Evolutionary conservation across 2,329 filamentous ascomycete species (phyloP).

Genomic region (Ophiostoma australiae): DNA sequence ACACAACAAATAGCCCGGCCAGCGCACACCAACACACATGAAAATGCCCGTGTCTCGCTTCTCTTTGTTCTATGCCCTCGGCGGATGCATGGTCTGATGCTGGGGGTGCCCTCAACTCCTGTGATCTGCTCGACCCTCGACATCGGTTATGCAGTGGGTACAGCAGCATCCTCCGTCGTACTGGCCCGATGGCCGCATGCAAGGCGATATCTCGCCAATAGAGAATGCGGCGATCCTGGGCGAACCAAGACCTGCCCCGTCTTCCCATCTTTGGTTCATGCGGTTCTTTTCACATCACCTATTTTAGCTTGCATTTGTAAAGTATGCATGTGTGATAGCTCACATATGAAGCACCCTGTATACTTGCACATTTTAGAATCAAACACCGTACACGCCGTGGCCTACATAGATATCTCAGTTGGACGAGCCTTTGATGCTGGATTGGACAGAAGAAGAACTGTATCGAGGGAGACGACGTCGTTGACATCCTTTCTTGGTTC

Average conservation of each 20-base stretch:
- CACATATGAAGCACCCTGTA: neutral
- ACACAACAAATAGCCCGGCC: neutral
- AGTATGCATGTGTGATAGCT: neutral
- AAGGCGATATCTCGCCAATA: neutral
- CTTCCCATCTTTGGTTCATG: neutral
- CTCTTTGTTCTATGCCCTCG: neutral
- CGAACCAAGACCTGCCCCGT: neutral
- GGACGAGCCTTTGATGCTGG: no score
- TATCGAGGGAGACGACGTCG: no score
- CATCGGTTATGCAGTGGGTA: no score
- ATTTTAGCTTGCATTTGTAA: neutral
- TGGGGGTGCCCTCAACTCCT: neutral
- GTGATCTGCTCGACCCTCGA: neutral
- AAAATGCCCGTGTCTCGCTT: neutral
- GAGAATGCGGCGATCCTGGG: neutral
- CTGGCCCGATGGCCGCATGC: neutral
- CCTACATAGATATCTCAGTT: no score
- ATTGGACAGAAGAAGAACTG: no score
- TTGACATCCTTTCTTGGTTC: no score
- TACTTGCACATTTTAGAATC: neutral
- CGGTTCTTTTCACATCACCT: neutral
- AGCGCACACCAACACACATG: neutral
- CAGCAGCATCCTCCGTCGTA: neutral
- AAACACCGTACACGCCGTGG: neutral
- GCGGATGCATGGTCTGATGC: neutral